Percentiles rank a stretch among this genome's conserved stretches.
These are phyloP conservation scores for Blepharisma japonicum DNA, from an alignment of 73 alveolate genomes.

Conservation along the genomic window DNA sequence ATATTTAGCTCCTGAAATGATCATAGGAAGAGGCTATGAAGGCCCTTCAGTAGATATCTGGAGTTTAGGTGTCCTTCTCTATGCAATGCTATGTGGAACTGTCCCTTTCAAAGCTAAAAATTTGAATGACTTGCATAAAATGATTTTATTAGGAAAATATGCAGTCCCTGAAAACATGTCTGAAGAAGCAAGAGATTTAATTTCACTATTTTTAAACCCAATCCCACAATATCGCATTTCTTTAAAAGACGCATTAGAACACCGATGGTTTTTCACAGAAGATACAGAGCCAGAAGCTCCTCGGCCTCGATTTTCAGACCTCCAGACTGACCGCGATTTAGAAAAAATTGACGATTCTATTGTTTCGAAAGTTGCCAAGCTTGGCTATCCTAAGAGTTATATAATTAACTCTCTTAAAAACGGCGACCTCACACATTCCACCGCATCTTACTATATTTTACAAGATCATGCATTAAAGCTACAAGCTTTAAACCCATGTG, in stretches of 20 bases:
- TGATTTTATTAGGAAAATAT: constrained; percentile 55
- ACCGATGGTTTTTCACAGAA: constrained; percentile 39
- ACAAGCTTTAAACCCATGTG: too few relatives aligned
- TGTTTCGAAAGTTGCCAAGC: not conserved
- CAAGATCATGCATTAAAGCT: too few relatives aligned
- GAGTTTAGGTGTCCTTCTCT: constrained; percentile 93
- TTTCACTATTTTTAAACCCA: constrained; percentile 33
- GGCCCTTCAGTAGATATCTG: constrained; percentile 95
- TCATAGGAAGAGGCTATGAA: constrained; percentile 91
- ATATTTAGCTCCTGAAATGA: constrained; percentile 98
- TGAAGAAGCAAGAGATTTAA: constrained; percentile 24
- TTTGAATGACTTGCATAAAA: constrained; percentile 78
- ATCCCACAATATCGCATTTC: constrained; percentile 44
- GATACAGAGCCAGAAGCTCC: not conserved
- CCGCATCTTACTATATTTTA: too few relatives aligned
- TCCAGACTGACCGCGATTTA: not conserved
- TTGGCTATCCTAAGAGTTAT: not conserved
- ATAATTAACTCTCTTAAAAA: not conserved
- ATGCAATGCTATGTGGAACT: constrained; percentile 89
- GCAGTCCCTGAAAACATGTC: constrained; percentile 47
- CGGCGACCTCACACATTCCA: too few relatives aligned
- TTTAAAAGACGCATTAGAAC: constrained; percentile 35
- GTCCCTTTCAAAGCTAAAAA: constrained; percentile 93
- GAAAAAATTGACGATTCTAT: not conserved
- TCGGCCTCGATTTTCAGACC: not conserved